phyloP scores from a whole-genome alignment of 345 rosid genomes.

The Gossypium longicalyx region DNA sequence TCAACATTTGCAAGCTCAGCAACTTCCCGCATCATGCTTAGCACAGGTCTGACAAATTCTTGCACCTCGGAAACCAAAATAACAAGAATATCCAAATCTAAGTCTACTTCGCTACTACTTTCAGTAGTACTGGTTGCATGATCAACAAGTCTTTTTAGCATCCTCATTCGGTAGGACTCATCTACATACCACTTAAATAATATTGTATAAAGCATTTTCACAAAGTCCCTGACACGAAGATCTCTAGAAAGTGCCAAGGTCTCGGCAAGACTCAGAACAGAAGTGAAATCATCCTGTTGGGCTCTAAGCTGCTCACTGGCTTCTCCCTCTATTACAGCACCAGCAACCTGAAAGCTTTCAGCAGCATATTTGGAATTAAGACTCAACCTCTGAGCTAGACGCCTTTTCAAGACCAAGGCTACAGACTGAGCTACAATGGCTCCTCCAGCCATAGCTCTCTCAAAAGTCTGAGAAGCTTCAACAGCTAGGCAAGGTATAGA shows the following conservation, averaged over 20 bases:
- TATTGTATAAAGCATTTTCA: slow-evolving; percentile 74
- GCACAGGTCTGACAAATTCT: slow-evolving; percentile 64
- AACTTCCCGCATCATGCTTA: slow-evolving; percentile 80
- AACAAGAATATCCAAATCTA: slow-evolving; percentile 78
- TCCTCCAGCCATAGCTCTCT: slow-evolving; percentile 88
- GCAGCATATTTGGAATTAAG: slow-evolving; percentile 45
- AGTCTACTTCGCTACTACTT: slow-evolving; percentile 54
- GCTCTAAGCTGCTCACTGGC: slow-evolving; percentile 53
- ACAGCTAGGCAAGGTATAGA: slow-evolving; percentile 82
- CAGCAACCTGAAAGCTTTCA: slow-evolving; percentile 47
- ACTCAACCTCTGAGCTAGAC: slow-evolving; percentile 52
- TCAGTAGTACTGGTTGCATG: slow-evolving; percentile 66
- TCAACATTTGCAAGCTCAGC: slow-evolving; percentile 91
- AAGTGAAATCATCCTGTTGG: slow-evolving; percentile 67
- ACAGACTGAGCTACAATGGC: slow-evolving; percentile 69
- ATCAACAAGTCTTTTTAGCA: slow-evolving; percentile 89
- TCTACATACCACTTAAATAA: slow-evolving; percentile 81
- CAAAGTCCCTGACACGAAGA: slow-evolving; percentile 70
- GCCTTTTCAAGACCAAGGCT: slow-evolving; percentile 83
- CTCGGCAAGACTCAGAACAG: slow-evolving; percentile 89
- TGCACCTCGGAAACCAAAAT: slow-evolving; percentile 77
- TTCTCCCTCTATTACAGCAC: slow-evolving; percentile 61
- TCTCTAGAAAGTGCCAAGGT: slow-evolving; percentile 72
- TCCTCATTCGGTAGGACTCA: slow-evolving; percentile 67
- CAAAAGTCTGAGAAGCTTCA: slow-evolving; percentile 88